phyloP scores from a whole-genome alignment of 768 basidiomycete species.

The Agaricus bisporus region DNA sequence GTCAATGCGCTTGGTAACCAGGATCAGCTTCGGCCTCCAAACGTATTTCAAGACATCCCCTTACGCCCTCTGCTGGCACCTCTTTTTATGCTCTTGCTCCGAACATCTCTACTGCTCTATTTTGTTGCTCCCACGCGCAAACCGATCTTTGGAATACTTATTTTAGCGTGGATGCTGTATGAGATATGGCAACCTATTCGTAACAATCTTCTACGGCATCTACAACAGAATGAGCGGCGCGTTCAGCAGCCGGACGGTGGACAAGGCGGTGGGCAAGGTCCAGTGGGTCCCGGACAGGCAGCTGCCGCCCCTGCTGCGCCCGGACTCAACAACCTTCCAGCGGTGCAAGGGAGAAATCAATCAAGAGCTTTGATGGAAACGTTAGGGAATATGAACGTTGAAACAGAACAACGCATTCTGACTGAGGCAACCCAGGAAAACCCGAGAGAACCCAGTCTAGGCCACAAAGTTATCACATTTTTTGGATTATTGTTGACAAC shows the following conservation, averaged over 20 bases:
- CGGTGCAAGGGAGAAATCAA: slow-evolving; percentile 24
- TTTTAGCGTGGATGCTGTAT: slow-evolving; percentile 66
- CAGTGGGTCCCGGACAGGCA: slow-evolving; percentile 3
- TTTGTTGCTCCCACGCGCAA: slow-evolving; percentile 73
- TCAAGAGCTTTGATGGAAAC: slow-evolving; percentile 35
- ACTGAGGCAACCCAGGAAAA: slow-evolving; percentile 21
- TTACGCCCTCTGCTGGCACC: slow-evolving; percentile 66
- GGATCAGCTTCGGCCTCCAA: slow-evolving; percentile 22
- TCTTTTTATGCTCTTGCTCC: slow-evolving; percentile 58
- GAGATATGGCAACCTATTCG: slow-evolving; percentile 72
- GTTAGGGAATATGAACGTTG: slow-evolving; percentile 52
- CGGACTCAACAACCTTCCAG: slow-evolving; percentile 9
- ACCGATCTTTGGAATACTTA: slow-evolving; percentile 60
- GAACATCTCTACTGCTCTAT: slow-evolving; percentile 64
- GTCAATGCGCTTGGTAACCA: slow-evolving; percentile 23
- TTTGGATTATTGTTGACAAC: slow-evolving; percentile 51
- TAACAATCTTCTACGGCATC: slow-evolving; percentile 29
- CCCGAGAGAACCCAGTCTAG: slow-evolving; percentile 38
- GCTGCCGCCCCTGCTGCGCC: slow-evolving; percentile 14
- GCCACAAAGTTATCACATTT: slow-evolving; percentile 49
- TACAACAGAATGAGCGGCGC: slow-evolving; percentile 15
- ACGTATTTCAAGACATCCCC: slow-evolving; percentile 51
- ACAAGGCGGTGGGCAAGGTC: slow-evolving; percentile 7
- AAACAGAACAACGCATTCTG: slow-evolving; percentile 47
- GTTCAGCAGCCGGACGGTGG: slow-evolving; percentile 9